A percentile compares a stretch with the other conserved stretches of the same genome.
Conservation (phyloP, 2,329 filamentous ascomycete species). For the Aspergillus hiratsukae region DNA sequence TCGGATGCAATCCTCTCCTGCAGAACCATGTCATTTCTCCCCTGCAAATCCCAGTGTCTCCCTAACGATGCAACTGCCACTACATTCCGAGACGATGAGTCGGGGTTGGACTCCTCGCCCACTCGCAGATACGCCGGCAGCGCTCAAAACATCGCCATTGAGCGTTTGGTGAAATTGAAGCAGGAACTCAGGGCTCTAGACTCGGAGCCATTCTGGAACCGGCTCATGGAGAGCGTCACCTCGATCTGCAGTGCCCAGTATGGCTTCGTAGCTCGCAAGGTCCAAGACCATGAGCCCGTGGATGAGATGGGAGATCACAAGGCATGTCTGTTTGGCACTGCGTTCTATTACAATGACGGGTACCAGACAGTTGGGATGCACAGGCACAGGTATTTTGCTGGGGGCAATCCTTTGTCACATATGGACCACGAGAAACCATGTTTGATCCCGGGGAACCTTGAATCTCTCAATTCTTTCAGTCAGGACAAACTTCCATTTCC, state of each 20-base stretch:
- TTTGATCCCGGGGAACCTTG: slow-evolving; percentile 59
- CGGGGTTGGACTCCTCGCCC: slow-evolving; percentile 19
- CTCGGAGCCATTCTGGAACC: slow-evolving; percentile 59
- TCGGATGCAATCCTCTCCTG: slow-evolving; percentile 22
- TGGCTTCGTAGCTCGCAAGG: slow-evolving; percentile 63
- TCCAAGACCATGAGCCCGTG: slow-evolving; percentile 58
- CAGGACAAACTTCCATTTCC: slow-evolving; percentile 55
- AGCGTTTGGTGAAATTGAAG: slow-evolving; percentile 59
- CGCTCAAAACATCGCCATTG: slow-evolving; percentile 57
- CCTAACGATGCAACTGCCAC: slow-evolving; percentile 17
- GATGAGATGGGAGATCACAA: slow-evolving; percentile 57
- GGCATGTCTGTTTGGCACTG: slow-evolving; percentile 60
- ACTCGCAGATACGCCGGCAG: slow-evolving; percentile 35
- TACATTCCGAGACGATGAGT: slow-evolving; percentile 20
- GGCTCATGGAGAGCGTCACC: slow-evolving; percentile 61
- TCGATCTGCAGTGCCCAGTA: slow-evolving; percentile 61
- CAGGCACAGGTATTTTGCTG: slow-evolving; percentile 61
- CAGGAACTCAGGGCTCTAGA: slow-evolving; percentile 48
- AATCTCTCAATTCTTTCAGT: slow-evolving; percentile 58
- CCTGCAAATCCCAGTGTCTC: slow-evolving; percentile 29
- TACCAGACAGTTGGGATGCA: slow-evolving; percentile 49
- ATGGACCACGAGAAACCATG: slow-evolving; percentile 71
- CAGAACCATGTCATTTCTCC: slow-evolving; percentile 25
- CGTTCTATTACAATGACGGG: slow-evolving; percentile 63
- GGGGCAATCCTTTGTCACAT: slow-evolving; percentile 61